phyloP scores from a whole-genome alignment of 306 rosid genomes.

The Acacia crassicarpa region DNA sequence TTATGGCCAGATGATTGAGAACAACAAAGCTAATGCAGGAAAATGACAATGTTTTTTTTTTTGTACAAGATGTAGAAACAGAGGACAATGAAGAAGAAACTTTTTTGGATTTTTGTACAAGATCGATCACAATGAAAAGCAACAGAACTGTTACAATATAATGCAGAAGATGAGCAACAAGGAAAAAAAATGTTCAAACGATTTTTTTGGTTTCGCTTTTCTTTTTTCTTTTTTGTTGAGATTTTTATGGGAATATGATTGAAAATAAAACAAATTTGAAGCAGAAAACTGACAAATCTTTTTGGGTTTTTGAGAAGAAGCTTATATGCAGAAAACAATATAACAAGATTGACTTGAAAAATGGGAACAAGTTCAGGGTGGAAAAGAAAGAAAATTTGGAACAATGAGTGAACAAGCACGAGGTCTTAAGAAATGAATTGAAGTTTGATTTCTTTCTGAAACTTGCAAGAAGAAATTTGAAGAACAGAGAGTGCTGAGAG shows the following conservation, averaged over 20 bases:
- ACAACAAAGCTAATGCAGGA: background rate
- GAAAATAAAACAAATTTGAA: too few species aligned
- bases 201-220: too few species aligned
- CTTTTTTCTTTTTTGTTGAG: too few species aligned
- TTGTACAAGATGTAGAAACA: background rate
- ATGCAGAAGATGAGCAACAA: background rate
- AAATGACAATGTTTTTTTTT: background rate
- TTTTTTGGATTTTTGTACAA: background rate
- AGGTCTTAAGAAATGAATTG: background rate
- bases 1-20: background rate
- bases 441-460: background rate
- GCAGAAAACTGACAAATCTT: too few species aligned
- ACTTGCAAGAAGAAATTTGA: background rate
- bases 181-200: background rate
- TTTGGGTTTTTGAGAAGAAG: too few species aligned
- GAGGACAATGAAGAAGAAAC: background rate
- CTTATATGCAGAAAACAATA: too few species aligned
- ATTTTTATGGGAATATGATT: too few species aligned
- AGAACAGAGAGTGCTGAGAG: too few species aligned
- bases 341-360: too few species aligned
- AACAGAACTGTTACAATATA: too few species aligned
- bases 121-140: background rate
- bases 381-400: background rate
- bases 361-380: too few species aligned
- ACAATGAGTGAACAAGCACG: background rate